Evolutionary conservation across 306 rosid species (phyloP), one percentile per base, ranked within the genome.

Genomic region (Castanospermum australe): DNA sequence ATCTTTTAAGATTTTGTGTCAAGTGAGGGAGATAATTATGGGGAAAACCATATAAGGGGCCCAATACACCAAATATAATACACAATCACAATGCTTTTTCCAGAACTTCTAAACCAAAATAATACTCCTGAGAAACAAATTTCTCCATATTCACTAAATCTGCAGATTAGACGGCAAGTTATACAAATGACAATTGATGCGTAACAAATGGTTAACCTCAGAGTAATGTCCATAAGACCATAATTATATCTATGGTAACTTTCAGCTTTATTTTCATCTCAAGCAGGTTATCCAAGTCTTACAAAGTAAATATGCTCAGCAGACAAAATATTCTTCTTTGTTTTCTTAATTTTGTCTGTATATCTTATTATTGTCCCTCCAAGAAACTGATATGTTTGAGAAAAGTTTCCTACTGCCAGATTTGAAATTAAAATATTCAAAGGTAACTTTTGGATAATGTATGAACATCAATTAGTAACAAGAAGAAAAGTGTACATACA

Each of bases 401-500:
- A 12, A 57, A 39, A n/a, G 48, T 70, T 70, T 38, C 18, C 50
- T 1, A 59, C 5, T 30, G 2, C 32, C 45, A 54, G 67, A 45
- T 17, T 61, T 61, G 42, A 63, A 18, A 15, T 69, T 25, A 79
- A 82, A 47, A 28, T 60, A 5, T 47, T 59, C 62, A 42, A 33
- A 22, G 44, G 60, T 38, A 35, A 63, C 41, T 42, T 17, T 47
- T 47, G 48, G 7, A 60, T 30, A 25, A 12, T 5, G 38, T 51
- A 35, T 18, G 70, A 30, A 56, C 33, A 69, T 57, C 33, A 63
- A 45, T 52, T 11, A 52, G 38, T 8, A 8, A 28, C 10, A 45
- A 15, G 48, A 48, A 25, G 55, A 56, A 6, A n/a, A 21, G 67
- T 21, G 56, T 52, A 78, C 93, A 3, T 86, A 95, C 98, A 13